phyloP scores from a whole-genome alignment of 2,329 filamentous ascomycete species.

The Tolypocladium tropicale region DNA sequence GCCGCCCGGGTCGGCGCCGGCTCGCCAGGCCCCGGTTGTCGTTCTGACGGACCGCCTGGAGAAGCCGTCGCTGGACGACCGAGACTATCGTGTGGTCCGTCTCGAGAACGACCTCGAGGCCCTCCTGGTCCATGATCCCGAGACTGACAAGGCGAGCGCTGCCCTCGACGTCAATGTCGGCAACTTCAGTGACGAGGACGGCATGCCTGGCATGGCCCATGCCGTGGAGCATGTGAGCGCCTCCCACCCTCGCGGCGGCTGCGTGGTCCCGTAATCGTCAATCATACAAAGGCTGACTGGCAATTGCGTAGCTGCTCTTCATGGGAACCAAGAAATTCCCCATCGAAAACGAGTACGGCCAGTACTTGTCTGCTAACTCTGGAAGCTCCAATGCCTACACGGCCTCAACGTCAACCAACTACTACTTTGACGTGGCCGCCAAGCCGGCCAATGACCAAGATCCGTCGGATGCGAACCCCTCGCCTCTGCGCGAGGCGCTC shows the following conservation, averaged over 20 bases:
- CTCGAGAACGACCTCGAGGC: slow-evolving; percentile 83
- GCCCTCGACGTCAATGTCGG: slow-evolving; percentile 94
- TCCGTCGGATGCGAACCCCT: slow-evolving; percentile 44
- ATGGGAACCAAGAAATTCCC: slow-evolving; percentile 99
- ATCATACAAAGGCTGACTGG: slow-evolving; percentile 6
- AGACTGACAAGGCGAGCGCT: slow-evolving; percentile 94
- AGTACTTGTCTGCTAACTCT: slow-evolving; percentile 82
- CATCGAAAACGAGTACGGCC: slow-evolving; percentile 88
- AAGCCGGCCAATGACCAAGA: slow-evolving; percentile 55
- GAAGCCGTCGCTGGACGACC: slow-evolving; percentile 75
- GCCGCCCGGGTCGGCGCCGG: slow-evolving; percentile 22
- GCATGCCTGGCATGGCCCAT: slow-evolving; percentile 92
- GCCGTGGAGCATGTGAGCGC: slow-evolving; percentile 73
- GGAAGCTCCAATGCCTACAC: slow-evolving; percentile 95
- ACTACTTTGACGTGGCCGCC: slow-evolving; percentile 91
- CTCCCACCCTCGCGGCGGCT: slow-evolving; percentile 1
- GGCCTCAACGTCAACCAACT: slow-evolving; percentile 87
- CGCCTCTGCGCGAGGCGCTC: slow-evolving; percentile 65
- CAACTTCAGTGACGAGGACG: slow-evolving; percentile 83
- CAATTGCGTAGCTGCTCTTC: slow-evolving; percentile 58
- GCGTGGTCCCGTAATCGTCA: background rate
- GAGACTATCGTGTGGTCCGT: slow-evolving; percentile 77
- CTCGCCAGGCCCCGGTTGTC: slow-evolving; percentile 20
- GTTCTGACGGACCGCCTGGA: slow-evolving; percentile 61
- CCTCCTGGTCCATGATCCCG: slow-evolving; percentile 82